phyloP scores from a whole-genome alignment of 345 rosid genomes.

The Litchi chinensis region DNA sequence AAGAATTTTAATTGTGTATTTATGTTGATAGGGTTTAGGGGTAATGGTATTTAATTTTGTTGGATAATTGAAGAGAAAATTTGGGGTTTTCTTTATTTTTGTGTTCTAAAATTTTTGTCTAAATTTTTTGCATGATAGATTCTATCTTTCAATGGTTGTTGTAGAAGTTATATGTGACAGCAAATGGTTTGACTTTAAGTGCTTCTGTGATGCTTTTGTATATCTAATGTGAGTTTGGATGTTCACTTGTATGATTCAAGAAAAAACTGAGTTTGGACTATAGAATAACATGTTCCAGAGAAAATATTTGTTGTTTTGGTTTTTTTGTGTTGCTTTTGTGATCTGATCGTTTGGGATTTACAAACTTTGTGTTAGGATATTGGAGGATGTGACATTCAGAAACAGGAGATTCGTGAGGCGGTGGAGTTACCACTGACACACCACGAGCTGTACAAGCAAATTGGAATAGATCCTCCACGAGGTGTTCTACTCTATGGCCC shows the following conservation, averaged over 20 bases:
- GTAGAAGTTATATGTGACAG: neutral
- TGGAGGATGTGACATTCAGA: conserved; percentile 99
- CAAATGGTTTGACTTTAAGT: neutral
- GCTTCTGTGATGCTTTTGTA: neutral
- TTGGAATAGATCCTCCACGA: conserved; percentile 98
- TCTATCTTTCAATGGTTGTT: neutral
- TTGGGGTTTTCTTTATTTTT: neutral
- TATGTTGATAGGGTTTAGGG: neutral
- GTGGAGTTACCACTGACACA: conserved; percentile 97
- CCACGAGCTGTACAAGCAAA: conserved; percentile 91
- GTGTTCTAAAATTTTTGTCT: neutral
- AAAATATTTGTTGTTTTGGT: neutral
- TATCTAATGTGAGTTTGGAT: neutral
- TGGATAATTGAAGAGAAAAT: neutral
- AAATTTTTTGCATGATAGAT: neutral
- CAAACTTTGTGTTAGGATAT: conserved; percentile 59
- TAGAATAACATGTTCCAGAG: neutral
- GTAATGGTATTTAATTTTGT: neutral
- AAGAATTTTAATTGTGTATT: neutral
- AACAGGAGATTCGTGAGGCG: conserved; percentile 99
- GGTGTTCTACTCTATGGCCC: conserved; percentile 98
- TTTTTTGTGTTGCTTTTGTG: neutral
- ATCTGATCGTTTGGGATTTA: neutral
- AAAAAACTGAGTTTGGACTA: neutral
- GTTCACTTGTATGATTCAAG: neutral